Evolutionary conservation across 768 basidiomycete genomes (phyloP).

Genomic region (Podaxis sp.): DNA sequence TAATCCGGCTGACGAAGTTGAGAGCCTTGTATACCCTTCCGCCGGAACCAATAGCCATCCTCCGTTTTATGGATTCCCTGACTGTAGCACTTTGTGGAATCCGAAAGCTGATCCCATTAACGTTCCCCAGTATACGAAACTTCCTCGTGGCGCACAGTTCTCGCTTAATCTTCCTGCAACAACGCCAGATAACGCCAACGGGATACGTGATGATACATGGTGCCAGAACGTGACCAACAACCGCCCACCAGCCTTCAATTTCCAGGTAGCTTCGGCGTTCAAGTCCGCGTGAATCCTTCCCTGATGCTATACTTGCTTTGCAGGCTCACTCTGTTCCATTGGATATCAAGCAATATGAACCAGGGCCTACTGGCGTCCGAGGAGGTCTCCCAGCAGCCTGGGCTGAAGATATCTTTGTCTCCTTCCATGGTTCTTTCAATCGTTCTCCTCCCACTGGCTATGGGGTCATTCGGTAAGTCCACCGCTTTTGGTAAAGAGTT

Average conservation of each 20-base stretch:
- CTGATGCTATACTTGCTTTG: neutral
- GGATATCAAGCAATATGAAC: constrained; percentile 43
- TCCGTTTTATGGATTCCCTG: constrained; percentile 41
- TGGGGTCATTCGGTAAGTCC: constrained; percentile 39
- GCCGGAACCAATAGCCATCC: constrained; percentile 5
- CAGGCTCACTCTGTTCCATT: constrained; percentile 49
- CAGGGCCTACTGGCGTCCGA: neutral
- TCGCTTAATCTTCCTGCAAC: constrained; percentile 34
- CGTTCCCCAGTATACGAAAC: constrained; percentile 34
- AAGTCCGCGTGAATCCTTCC: neutral
- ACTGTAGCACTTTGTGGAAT: constrained; percentile 46
- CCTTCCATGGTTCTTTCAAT: constrained; percentile 45
- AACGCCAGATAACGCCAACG: neutral
- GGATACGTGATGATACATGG: constrained; percentile 29
- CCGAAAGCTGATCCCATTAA: constrained; percentile 39
- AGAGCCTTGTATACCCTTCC: constrained; percentile 25
- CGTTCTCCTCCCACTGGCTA: constrained; percentile 45
- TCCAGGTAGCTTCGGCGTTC: constrained; percentile 31
- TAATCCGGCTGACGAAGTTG: constrained; percentile 43
- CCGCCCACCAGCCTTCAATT: constrained; percentile 35
- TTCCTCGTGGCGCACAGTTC: constrained; percentile 36
- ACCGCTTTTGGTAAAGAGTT: neutral
- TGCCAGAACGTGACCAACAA: constrained; percentile 36
- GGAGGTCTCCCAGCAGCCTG: constrained; percentile 28
- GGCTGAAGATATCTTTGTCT: constrained; percentile 39